Conservation (phyloP, 257 asterid genomes). For the Nicotiana paniculata region DNA sequence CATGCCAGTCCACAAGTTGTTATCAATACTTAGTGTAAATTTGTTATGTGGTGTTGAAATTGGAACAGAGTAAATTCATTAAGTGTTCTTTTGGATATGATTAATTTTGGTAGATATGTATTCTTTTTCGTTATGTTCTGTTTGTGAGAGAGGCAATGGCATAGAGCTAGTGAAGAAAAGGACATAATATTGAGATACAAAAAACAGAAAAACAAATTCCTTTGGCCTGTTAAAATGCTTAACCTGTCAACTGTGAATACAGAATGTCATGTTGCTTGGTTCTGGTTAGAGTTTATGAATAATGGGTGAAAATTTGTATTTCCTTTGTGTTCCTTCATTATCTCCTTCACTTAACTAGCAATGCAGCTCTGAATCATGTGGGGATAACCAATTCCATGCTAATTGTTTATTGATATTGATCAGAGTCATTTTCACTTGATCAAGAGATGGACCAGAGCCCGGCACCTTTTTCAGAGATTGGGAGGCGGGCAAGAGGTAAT, state of each 20-base stretch:
- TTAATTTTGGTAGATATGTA: not conserved
- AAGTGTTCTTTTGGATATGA: not conserved
- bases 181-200: not conserved
- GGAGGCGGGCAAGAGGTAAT: conserved; percentile 75
- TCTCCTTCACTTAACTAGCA: not conserved
- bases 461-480: conserved; percentile 72
- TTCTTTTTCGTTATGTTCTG: not conserved
- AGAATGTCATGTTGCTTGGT: not conserved
- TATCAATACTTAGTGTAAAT: not conserved
- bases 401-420: not conserved
- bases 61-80: not conserved
- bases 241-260: not conserved
- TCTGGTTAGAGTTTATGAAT: not conserved
- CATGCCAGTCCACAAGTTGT: not conserved
- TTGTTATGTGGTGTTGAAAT: not conserved
- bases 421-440: not conserved
- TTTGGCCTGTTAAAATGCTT: not conserved
- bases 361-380: not conserved
- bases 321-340: not conserved
- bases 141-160: not conserved
- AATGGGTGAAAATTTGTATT: not conserved
- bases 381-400: not conserved
- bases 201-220: not conserved
- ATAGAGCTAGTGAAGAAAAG: not conserved
- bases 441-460: conserved; percentile 56